Percentiles rank a stretch among this genome's conserved stretches.
Conservation (phyloP, 192 early-diverging fungal genomes). For the Chytriomyces confervae region DNA sequence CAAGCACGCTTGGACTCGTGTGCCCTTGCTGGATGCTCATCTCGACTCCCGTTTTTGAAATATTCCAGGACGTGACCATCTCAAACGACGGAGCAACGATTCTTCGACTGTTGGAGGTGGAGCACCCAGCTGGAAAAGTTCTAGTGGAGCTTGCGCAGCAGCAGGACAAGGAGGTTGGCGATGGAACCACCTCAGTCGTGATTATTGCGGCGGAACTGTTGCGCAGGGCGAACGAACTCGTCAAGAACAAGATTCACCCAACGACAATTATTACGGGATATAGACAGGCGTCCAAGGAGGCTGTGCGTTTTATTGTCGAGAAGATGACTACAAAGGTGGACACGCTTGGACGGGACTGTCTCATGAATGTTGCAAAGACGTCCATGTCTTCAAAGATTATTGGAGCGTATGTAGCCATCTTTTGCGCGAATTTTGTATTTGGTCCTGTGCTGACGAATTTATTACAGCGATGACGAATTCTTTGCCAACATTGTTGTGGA, state of each 20-base stretch:
- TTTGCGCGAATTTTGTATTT: background rate
- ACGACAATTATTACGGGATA: slow-evolving; percentile 99
- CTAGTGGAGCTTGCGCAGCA: slow-evolving; percentile 98
- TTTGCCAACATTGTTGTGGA: slow-evolving; percentile 96
- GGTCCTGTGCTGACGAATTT: background rate
- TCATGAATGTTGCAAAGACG: slow-evolving; percentile 97
- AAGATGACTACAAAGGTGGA: slow-evolving; percentile 96
- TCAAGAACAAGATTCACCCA: slow-evolving; percentile 99
- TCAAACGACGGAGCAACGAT: slow-evolving; percentile 99
- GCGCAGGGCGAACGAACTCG: slow-evolving; percentile 93
- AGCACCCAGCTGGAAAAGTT: slow-evolving; percentile 96
- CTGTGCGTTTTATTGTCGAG: slow-evolving; percentile 97
- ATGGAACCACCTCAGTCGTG: slow-evolving; percentile 99
- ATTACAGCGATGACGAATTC: slow-evolving; percentile 85
- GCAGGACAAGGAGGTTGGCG: slow-evolving; percentile 99
- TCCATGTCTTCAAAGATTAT: slow-evolving; percentile 98
- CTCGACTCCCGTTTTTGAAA: background rate
- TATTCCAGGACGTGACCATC: slow-evolving; percentile 91
- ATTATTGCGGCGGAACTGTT: slow-evolving; percentile 98
- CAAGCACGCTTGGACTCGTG: background rate
- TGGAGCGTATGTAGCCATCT: slow-evolving; percentile 68
- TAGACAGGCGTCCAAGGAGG: slow-evolving; percentile 94
- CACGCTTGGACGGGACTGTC: slow-evolving; percentile 85
- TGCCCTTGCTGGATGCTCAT: background rate
- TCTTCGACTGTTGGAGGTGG: slow-evolving; percentile 93